phyloP scores from a whole-genome alignment of 768 basidiomycete genomes.

The Russula emetica region DNA sequence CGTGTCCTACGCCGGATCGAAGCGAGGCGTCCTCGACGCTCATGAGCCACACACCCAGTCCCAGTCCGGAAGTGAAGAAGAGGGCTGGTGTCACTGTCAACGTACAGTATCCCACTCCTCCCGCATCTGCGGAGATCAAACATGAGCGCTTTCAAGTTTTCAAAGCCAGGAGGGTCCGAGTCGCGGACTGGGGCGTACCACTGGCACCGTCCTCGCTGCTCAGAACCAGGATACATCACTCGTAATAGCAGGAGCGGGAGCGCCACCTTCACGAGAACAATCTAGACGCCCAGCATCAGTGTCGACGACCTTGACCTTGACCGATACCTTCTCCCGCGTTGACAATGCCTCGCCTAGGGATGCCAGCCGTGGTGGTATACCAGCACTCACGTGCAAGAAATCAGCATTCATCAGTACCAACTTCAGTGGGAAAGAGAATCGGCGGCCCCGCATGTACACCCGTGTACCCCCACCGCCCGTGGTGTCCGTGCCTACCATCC shows the following conservation, averaged over 20 bases:
- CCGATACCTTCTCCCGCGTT: neutral
- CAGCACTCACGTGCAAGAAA: neutral
- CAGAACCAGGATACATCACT: neutral
- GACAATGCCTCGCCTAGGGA: neutral
- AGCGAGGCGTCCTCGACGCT: neutral
- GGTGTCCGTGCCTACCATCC: neutral
- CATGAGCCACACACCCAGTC: neutral
- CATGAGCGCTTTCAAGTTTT: neutral
- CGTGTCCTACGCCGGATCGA: neutral
- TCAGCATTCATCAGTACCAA: neutral
- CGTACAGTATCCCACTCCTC: neutral
- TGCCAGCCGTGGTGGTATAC: neutral
- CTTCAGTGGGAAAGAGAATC: conserved; percentile 17
- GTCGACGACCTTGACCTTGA: neutral
- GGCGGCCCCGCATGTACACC: neutral
- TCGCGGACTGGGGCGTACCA: neutral
- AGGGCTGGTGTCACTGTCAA: neutral
- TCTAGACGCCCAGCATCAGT: conserved; percentile 2
- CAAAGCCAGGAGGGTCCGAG: neutral
- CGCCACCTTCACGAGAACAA: neutral
- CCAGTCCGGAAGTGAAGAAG: neutral
- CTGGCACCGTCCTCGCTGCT: neutral
- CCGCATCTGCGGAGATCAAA: neutral
- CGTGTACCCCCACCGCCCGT: conserved; percentile 5
- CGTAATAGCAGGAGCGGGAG: neutral